A percentile compares a stretch with the other conserved stretches of the same genome.
Conservation (phyloP, 768 basidiomycete genomes). For the Saitozyma podzolica region DNA sequence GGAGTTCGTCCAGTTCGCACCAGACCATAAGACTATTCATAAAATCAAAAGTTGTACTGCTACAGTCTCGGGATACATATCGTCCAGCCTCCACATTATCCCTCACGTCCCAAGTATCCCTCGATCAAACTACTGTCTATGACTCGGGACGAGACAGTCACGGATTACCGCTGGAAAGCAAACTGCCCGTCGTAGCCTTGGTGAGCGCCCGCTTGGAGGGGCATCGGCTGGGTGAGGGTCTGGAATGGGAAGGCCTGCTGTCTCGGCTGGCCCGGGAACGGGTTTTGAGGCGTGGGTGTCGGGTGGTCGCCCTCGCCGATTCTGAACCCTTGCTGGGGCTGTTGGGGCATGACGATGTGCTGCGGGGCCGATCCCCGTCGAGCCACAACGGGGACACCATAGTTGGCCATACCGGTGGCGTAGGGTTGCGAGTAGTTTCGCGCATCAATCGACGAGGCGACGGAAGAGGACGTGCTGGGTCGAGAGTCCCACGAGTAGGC, state of each 20-base stretch:
- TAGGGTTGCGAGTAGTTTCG: background rate
- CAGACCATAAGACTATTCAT: no score
- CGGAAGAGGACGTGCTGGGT: conserved; percentile 17
- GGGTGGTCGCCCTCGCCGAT: conserved; percentile 26
- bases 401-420: no score
- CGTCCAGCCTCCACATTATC: no score
- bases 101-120: no score
- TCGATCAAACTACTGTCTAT: no score
- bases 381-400: background rate
- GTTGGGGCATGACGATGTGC: conserved; percentile 30
- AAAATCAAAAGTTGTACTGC: no score
- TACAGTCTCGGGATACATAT: no score
- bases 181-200: conserved; percentile 15
- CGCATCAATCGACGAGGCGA: conserved; percentile 33
- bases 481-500: conserved; percentile 15
- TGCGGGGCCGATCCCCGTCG: conserved; percentile 27
- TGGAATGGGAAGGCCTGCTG: conserved; percentile 12
- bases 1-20: no score
- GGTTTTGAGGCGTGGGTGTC: conserved; percentile 42
- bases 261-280: conserved; percentile 19
- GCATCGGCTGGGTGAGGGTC: conserved; percentile 16
- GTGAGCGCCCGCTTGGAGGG: background rate
- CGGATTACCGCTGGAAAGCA: conserved; percentile 28
- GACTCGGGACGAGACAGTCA: no score
- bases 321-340: conserved; percentile 20